Evolutionary conservation across 1,284 basidiomycete species (phyloP).

Genomic region (Abortiporus biennis): DNA sequence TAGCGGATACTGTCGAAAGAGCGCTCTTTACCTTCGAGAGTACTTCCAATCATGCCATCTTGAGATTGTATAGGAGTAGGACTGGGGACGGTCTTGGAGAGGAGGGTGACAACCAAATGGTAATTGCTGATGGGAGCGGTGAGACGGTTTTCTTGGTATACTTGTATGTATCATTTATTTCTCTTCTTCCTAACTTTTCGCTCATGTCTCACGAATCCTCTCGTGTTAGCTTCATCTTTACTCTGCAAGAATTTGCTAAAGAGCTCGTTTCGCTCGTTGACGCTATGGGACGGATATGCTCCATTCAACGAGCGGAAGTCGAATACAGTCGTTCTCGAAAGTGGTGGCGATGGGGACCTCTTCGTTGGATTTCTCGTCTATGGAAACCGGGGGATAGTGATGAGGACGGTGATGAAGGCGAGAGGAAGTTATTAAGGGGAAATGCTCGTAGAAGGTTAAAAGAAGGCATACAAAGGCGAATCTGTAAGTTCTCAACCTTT

Average conservation of each 20-base stretch:
- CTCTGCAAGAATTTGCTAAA: conserved; percentile 83
- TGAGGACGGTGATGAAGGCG: too few species aligned
- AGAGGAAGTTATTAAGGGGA: not conserved
- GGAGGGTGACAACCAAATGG: too few species aligned
- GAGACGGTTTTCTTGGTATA: conserved; percentile 84
- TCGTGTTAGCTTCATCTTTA: conserved; percentile 82
- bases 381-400: too few species aligned
- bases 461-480: conserved; percentile 4
- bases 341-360: conserved; percentile 32
- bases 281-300: conserved; percentile 71
- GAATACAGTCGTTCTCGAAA: conserved; percentile 30
- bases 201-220: not conserved
- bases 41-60: conserved; percentile 76
- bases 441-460: not conserved
- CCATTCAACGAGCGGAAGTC: conserved; percentile 46
- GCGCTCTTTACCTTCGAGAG: conserved; percentile 74
- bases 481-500: conserved; percentile 10
- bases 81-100: too few species aligned
- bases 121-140: conserved; percentile 40
- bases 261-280: conserved; percentile 80
- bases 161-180: conserved; percentile 55
- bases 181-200: not conserved
- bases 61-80: conserved; percentile 66
- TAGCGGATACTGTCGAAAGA: conserved; percentile 61
- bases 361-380: conserved; percentile 1